Base-by-base conservation (phyloP, 257 asterid genomes). In the Forsythia viridissima region DNA sequence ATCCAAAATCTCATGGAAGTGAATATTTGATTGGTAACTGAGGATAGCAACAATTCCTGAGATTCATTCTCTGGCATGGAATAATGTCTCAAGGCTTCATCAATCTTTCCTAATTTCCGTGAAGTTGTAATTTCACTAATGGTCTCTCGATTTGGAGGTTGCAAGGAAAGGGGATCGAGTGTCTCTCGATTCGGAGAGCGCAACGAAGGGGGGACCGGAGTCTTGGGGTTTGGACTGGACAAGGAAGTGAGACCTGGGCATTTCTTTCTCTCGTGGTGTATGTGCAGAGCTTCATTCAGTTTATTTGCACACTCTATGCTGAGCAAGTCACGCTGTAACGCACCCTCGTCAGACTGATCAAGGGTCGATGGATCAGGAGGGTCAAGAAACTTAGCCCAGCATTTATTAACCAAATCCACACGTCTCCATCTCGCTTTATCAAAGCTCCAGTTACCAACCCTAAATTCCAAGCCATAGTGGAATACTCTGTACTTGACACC, bases 351-450 rank as follows among this genome's bases (percentile, higher is more conserved):
- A 0, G 89, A 83, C 44, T 81, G 90, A 79, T 91, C 89, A 24
- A 93, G 97, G 67, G 91, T 82, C 10, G 87, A 83, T 12, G 88
- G 88, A 59, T 90, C 87, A 0, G 99, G 99, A 55, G 98, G 97
- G 74, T 91, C 91, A 0, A 95, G 97, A 79, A 96, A 93, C 82
- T 81, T 90, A 16, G 87, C 90, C 98, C 99, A 86, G 77, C 99
- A 96, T 82, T 84, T 88, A 81, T 87, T 86, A 30, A 85, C 94
- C 73, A 93, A 84, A 61, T 92, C 97, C 18, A 81, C 74, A 21
- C 86, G 94, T 76, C 97, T 89, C 94, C 92, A 93, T 79, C 91
- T 90, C 39, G 99, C 98, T 90, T 96, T 96, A 75, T 96, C 98
- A 57, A 93, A 96, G 76, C 95, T 94, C 99, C 97, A 91, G 74